Evolutionary conservation across 2,329 filamentous ascomycete species (phyloP), one percentile per base, ranked within the genome.

Genomic region (Exserohilum rostratum): DNA sequence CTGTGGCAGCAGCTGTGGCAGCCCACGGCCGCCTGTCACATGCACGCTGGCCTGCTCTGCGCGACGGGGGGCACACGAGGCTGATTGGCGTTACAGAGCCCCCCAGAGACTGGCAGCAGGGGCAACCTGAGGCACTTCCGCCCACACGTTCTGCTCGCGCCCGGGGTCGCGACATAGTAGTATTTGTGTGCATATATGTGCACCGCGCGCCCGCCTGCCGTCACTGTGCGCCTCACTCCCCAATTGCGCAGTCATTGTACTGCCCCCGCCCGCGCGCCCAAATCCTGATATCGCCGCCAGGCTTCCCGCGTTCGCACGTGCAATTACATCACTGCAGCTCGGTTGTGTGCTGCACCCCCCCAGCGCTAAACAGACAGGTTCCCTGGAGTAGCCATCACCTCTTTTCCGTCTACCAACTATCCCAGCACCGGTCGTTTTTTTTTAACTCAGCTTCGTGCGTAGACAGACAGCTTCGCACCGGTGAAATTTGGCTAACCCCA

Each of bases 261-360:
- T 46, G 10, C 34, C 18, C 31, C 13, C 20, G 35, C 33, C 46
- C 48, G 53, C 55, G 35, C 25, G 25, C 18, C 17, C 34, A 53
- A 58, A 50, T 55, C 60, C 44, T 59, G 62, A 47, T 50, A 49
- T 25, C 30, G 35, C 33, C 17, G 46, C 20, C 27, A 34, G 25
- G 51, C 49, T 48, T 60, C 59, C 65, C 62, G 61, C 62, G 57
- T 58, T 53, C 25, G 64, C 65, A 67, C 64, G 65, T 67, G 65
- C 64, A 52, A 66, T 67, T 66, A 68, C 65, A 67, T 68, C 65
- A 67, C 58, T 46, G 50, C 51, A 64, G 58, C 65, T 62, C 58
- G 53, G 57, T 52, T 61, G 64, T 61, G 64, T 54, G 46, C 47
- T 53, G 31, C 46, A 35, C 52, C 35, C 52, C 35, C 55, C 52